These are phyloP conservation scores for Tephrocybe sp. DNA, from an alignment of 768 basidiomycete species.

Conservation along the genomic window DNA sequence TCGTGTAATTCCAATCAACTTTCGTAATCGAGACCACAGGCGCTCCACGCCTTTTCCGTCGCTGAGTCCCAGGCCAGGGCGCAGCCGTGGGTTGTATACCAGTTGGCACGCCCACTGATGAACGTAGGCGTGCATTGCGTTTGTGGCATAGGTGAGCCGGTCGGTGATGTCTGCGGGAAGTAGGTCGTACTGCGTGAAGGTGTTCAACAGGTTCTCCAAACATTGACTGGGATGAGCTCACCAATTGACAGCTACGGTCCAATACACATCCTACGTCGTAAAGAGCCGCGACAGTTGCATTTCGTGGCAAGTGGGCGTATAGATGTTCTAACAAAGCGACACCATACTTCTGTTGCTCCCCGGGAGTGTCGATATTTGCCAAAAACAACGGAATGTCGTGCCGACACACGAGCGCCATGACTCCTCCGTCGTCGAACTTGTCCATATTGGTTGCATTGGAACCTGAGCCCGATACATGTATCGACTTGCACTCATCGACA, in stretches of 20 bases:
- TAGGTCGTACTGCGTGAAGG: slow-evolving; percentile 25
- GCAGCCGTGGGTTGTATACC: slow-evolving; percentile 28
- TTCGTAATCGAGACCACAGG: slow-evolving; percentile 24
- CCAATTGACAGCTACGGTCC: background rate
- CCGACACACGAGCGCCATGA: slow-evolving; percentile 38
- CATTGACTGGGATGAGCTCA: background rate
- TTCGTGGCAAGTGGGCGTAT: background rate
- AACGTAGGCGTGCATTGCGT: slow-evolving; percentile 22
- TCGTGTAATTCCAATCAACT: slow-evolving; percentile 26
- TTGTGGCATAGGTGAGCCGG: slow-evolving; percentile 23
- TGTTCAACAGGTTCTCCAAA: too few relatives aligned
- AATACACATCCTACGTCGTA: slow-evolving; percentile 27
- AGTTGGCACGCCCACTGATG: slow-evolving; percentile 22
- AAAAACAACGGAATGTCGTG: slow-evolving; percentile 33
- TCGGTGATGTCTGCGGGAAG: slow-evolving; percentile 21
- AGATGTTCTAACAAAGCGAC: slow-evolving; percentile 18
- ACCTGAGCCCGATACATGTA: too few relatives aligned
- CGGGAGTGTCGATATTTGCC: slow-evolving; percentile 36
- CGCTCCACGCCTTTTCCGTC: background rate
- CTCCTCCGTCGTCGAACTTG: slow-evolving; percentile 26
- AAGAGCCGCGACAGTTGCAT: background rate
- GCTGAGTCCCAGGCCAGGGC: slow-evolving; percentile 6
- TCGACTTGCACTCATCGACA: too few relatives aligned
- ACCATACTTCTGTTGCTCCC: too few relatives aligned
- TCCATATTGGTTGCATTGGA: too few relatives aligned